Conservation (phyloP, 1,139 yeast species). For the Nakaseomyces glabratus region DNA sequence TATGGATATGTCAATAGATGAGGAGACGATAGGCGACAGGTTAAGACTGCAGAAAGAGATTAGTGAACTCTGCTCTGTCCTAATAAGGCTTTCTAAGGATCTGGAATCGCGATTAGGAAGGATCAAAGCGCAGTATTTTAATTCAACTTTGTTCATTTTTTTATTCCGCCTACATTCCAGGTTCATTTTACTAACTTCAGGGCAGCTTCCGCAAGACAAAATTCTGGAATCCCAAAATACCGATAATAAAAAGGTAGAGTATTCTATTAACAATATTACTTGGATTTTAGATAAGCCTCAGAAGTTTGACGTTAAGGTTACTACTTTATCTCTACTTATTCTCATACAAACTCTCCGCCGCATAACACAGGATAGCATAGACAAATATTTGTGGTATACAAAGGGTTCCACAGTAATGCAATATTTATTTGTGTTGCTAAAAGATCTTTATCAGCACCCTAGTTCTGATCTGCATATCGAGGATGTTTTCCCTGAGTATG, state of each 20-base stretch:
- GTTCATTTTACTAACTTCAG: conserved; percentile 15
- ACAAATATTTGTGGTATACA: conserved; percentile 22
- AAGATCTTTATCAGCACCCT: conserved; percentile 20
- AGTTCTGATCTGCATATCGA: conserved; percentile 10
- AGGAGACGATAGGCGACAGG: conserved; percentile 1
- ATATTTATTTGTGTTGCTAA: conserved; percentile 22
- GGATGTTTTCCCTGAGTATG: conserved; percentile 8
- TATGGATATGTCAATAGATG: conserved; percentile 16
- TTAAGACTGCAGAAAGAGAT: conserved; percentile 8
- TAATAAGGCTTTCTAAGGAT: conserved; percentile 10
- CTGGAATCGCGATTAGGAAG: conserved; percentile 9
- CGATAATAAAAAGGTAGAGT: conserved; percentile 7
- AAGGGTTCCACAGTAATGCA: conserved; percentile 28
- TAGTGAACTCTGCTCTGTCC: conserved; percentile 8
- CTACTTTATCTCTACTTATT: conserved; percentile 18
- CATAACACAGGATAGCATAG: conserved; percentile 16
- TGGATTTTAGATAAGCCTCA: conserved; percentile 15
- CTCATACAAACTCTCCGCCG: conserved; percentile 21
- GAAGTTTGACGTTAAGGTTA: conserved; percentile 14
- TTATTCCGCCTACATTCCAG: conserved; percentile 22
- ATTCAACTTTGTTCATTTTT: conserved; percentile 21
- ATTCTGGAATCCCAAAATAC: conserved; percentile 9
- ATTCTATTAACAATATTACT: conserved; percentile 12
- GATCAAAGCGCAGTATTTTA: conserved; percentile 15
- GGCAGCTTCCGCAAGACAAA: conserved; percentile 12